Conservation (phyloP, 2,329 filamentous ascomycete genomes). For the Ascochyta fabae region DNA sequence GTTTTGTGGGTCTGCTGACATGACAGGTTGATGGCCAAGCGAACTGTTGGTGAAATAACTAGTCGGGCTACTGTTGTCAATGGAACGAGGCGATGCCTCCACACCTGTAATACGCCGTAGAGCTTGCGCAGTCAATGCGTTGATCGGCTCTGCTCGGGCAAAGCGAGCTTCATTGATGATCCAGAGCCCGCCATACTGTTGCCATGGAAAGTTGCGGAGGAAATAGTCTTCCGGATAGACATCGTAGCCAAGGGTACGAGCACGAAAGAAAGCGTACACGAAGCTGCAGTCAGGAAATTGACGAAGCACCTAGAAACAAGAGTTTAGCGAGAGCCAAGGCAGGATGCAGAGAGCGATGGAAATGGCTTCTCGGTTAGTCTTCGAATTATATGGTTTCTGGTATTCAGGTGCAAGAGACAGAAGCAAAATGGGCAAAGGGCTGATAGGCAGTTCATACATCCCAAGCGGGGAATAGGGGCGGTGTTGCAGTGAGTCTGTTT, state of each 20-base stretch:
- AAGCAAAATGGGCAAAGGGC: constrained; percentile 1
- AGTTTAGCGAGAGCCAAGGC: constrained; percentile 31
- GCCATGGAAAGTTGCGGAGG: constrained; percentile 48
- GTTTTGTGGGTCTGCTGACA: background rate
- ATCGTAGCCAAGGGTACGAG: constrained; percentile 46
- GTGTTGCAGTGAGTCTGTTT: constrained; percentile 45
- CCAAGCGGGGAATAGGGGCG: constrained; percentile 49
- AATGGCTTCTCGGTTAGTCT: background rate
- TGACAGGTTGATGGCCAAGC: constrained; percentile 15
- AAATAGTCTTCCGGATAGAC: constrained; percentile 50
- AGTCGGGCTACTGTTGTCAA: constrained; percentile 21
- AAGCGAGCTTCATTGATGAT: constrained; percentile 48
- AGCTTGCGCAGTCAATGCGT: constrained; percentile 31
- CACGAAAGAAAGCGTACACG: constrained; percentile 49
- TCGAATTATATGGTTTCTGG: constrained; percentile 10
- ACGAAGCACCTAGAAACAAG: constrained; percentile 40
- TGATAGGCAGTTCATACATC: constrained; percentile 45
- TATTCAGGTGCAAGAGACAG: constrained; percentile 18
- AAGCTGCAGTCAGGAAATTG: constrained; percentile 47
- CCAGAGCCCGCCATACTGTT: constrained; percentile 48
- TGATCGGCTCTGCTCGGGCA: constrained; percentile 36
- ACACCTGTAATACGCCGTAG: constrained; percentile 41
- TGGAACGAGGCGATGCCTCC: constrained; percentile 25
- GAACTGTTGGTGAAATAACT: constrained; percentile 24
- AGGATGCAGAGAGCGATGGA: background rate